Percentiles rank a stretch among this genome's conserved stretches.
Evolutionary conservation across 2,329 filamentous ascomycete genomes (phyloP).

Genomic region (Neofusicoccum umdonicola): DNA sequence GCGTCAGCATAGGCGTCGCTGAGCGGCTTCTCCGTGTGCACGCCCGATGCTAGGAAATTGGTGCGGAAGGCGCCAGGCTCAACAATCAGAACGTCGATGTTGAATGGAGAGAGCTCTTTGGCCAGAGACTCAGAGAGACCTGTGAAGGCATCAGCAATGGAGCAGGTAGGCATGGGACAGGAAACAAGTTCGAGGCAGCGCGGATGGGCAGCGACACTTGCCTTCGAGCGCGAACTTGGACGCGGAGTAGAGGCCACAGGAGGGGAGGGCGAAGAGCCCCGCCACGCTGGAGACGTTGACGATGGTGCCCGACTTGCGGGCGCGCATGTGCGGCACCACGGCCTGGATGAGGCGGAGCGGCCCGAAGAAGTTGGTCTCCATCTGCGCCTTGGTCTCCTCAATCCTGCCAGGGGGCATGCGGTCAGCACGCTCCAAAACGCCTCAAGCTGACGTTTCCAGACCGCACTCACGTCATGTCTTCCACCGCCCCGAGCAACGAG

Average conservation of each 20-base stretch:
- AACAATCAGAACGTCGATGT: not conserved
- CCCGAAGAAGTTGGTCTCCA: slow-evolving; percentile 52
- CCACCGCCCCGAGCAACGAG: slow-evolving; percentile 21
- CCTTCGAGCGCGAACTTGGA: slow-evolving; percentile 41
- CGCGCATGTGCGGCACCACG: slow-evolving; percentile 48
- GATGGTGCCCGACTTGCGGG: slow-evolving; percentile 31
- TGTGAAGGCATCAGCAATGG: not conserved
- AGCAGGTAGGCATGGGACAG: too few species aligned
- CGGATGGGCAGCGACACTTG: too few species aligned
- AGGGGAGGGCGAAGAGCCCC: slow-evolving; percentile 39
- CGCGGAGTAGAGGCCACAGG: slow-evolving; percentile 45
- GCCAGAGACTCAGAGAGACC: not conserved
- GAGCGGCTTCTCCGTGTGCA: slow-evolving; percentile 24
- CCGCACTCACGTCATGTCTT: slow-evolving; percentile 16
- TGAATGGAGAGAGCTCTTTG: not conserved
- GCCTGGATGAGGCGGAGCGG: slow-evolving; percentile 50
- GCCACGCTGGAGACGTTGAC: slow-evolving; percentile 50
- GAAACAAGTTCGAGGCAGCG: too few species aligned
- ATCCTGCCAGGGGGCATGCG: too few species aligned
- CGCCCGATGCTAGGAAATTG: slow-evolving; percentile 20
- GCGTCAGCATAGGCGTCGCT: slow-evolving; percentile 38
- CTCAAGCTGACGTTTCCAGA: too few species aligned
- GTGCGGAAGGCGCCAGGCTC: slow-evolving; percentile 23
- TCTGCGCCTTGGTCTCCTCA: not conserved
- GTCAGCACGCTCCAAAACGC: too few species aligned